Evolutionary conservation across 192 early-diverging fungal genomes (phyloP), one percentile per base, ranked within the genome.

Genomic region (Coemansia sp.): DNA sequence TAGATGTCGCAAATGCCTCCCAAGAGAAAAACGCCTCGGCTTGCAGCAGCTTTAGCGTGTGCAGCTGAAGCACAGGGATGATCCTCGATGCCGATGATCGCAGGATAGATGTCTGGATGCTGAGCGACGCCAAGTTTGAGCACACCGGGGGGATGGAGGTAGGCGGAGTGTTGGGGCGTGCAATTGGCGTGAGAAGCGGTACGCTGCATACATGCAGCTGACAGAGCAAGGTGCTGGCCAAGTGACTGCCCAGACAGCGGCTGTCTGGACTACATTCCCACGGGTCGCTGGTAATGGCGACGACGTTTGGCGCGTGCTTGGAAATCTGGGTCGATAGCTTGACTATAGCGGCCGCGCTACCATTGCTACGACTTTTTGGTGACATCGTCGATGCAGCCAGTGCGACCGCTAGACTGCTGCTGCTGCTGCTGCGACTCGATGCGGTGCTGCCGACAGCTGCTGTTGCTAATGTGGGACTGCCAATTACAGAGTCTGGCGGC

Each of bases 1-100:
- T n/a, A n/a, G n/a, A 2, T 11, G 62, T 41, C 12, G 62, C 61
- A 60, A 78, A 78, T 5, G 76, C 31, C 29, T 38, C 59, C 76
- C 76, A 79, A 3, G 71, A 62, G 56, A 79, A 79, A 53, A 70
- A 79, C 24, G 76, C 51, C 5, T 65, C 63, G 1, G 67, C 76
- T 7, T 69, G 63, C 46, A 43, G n/a, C 19, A 79, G 43, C 29
- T 62, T 64, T 45, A 79, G 53, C 19, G 22, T 38, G 41, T 66
- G 42, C 29, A 79, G 63, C 24, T 59, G 64, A 3, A 4, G 27
- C 2, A 46, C 63, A 0, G 64, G 49, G 6, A 77, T 36, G 1
- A 15, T 14, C 9, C 20, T 22, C 22, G 29, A 1, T 15, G 69
- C 69, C 2, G 57, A 45, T 17, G 53, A 49, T 35, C 25, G 58